phyloP scores from a whole-genome alignment of 768 basidiomycete species.

The Suillus discolor region DNA sequence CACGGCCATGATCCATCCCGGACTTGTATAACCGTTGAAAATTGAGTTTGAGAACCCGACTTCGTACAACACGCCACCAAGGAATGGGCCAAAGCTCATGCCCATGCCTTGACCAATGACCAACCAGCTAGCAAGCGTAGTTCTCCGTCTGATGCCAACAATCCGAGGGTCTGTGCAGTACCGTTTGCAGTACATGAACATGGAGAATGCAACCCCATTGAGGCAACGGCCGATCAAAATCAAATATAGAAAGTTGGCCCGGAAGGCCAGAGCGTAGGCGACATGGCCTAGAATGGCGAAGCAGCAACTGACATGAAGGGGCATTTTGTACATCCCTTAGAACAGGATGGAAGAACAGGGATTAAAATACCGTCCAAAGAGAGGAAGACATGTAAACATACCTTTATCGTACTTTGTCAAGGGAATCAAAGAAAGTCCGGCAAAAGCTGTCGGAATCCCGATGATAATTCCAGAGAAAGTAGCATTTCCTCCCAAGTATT shows the following conservation, averaged over 20 bases:
- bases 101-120: slow-evolving; percentile 66
- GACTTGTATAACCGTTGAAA: slow-evolving; percentile 71
- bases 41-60: slow-evolving; percentile 55
- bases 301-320: slow-evolving; percentile 57
- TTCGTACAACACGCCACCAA: slow-evolving; percentile 63
- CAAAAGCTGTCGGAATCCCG: slow-evolving; percentile 67
- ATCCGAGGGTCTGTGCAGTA: slow-evolving; percentile 71
- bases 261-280: slow-evolving; percentile 64
- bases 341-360: neutral
- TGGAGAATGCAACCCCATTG: slow-evolving; percentile 59
- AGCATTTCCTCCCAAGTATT: slow-evolving; percentile 64
- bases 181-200: slow-evolving; percentile 69
- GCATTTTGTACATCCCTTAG: slow-evolving; percentile 53
- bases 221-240: slow-evolving; percentile 74
- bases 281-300: slow-evolving; percentile 57
- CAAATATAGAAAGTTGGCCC: slow-evolving; percentile 60
- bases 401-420: slow-evolving; percentile 60
- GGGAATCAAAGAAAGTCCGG: slow-evolving; percentile 59
- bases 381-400: slow-evolving; percentile 19
- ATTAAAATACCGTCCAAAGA: neutral
- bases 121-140: slow-evolving; percentile 66
- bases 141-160: slow-evolving; percentile 64
- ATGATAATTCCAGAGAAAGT: slow-evolving; percentile 69
- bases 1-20: slow-evolving; percentile 64
- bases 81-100: slow-evolving; percentile 64